Evolutionary conservation across 495 filamentous ascomycete species (phyloP).

Genomic region (Letharia columbiana): DNA sequence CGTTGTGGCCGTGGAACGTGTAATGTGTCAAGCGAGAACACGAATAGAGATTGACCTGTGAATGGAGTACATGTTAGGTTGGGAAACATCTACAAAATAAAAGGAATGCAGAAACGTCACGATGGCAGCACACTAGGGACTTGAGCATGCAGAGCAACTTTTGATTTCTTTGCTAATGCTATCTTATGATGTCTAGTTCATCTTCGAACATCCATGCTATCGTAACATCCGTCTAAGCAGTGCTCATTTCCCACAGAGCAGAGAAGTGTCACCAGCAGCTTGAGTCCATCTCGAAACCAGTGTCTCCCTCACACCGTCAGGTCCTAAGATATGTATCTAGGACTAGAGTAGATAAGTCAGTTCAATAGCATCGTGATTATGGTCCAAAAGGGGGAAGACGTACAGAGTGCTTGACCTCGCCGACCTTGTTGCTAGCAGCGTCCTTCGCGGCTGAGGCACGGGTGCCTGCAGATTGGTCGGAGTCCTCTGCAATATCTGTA

Average conservation of each 20-base stretch:
- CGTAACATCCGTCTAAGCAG: background rate
- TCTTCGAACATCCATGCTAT: background rate
- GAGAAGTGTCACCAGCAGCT: slow-evolving; percentile 12
- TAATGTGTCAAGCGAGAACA: too few relatives aligned
- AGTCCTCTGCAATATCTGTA: slow-evolving; percentile 48
- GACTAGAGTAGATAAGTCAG: background rate
- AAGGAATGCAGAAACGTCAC: background rate
- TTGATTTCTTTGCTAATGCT: background rate
- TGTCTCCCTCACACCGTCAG: background rate
- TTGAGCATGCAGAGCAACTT: background rate
- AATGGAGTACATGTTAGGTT: too few relatives aligned
- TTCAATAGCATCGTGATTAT: too few relatives aligned
- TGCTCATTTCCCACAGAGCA: background rate
- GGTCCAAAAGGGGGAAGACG: background rate
- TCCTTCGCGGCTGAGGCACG: slow-evolving; percentile 47
- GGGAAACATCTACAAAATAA: background rate
- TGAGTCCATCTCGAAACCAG: slow-evolving; percentile 10
- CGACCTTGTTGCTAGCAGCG: slow-evolving; percentile 46
- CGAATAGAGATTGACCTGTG: too few relatives aligned
- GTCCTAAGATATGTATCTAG: background rate
- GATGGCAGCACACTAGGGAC: background rate
- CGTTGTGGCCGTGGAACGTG: too few relatives aligned
- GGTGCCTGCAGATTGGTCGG: slow-evolving; percentile 39
- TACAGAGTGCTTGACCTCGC: slow-evolving; percentile 42
- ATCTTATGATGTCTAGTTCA: background rate